Evolutionary conservation across 2,329 filamentous ascomycete genomes (phyloP).

Genomic region (Alternaria incomplexa): DNA sequence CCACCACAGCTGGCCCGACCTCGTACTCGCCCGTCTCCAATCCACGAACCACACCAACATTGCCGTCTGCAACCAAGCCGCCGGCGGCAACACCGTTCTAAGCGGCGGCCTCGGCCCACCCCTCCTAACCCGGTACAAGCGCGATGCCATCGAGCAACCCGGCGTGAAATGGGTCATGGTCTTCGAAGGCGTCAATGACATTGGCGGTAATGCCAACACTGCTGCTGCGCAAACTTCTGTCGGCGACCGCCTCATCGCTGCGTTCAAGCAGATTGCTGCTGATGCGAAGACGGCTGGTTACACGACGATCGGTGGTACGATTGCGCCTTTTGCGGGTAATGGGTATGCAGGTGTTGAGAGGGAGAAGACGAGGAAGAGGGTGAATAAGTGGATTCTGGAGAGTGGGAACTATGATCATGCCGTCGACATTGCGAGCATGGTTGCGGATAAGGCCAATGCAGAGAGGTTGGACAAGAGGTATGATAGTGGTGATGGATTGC

Average conservation of each 20-base stretch:
- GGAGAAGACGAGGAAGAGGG: slow-evolving; percentile 61
- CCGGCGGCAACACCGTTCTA: slow-evolving; percentile 70
- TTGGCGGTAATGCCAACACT: slow-evolving; percentile 60
- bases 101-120: slow-evolving; percentile 67
- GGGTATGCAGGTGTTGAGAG: slow-evolving; percentile 52
- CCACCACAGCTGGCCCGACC: slow-evolving; percentile 46
- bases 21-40: slow-evolving; percentile 54
- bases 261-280: slow-evolving; percentile 63
- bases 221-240: slow-evolving; percentile 54
- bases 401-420: slow-evolving; percentile 64
- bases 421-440: slow-evolving; percentile 66
- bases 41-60: slow-evolving; percentile 54
- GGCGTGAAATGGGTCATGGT: slow-evolving; percentile 68
- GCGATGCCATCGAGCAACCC: slow-evolving; percentile 65
- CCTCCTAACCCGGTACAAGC: slow-evolving; percentile 64
- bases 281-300: slow-evolving; percentile 48
- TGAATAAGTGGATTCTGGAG: slow-evolving; percentile 67
- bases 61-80: slow-evolving; percentile 68
- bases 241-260: slow-evolving; percentile 60
- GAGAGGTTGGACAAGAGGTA: slow-evolving; percentile 57
- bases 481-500: slow-evolving; percentile 69
- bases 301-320: slow-evolving; percentile 66
- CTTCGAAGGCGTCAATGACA: slow-evolving; percentile 71
- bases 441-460: slow-evolving; percentile 59
- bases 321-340: slow-evolving; percentile 66